These are phyloP conservation scores for Clarireedia monteithiana DNA, from an alignment of 2,329 filamentous ascomycete species.

Conservation along the genomic window DNA sequence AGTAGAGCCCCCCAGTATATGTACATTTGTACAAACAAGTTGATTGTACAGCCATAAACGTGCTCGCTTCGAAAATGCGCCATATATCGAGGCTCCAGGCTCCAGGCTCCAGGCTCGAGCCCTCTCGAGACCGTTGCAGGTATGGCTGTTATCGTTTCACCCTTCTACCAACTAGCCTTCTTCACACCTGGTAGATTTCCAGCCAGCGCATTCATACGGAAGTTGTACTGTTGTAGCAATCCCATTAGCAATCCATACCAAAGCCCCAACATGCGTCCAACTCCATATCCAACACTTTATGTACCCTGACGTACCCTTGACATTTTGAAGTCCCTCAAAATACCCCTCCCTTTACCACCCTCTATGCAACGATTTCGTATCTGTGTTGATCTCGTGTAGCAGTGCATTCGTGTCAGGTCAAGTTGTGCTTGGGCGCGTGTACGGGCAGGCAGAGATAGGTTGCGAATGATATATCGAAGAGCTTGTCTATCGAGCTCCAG, in stretches of 20 bases:
- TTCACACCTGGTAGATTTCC: constrained; percentile 86
- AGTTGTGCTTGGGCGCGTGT: constrained; percentile 88
- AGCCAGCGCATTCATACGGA: constrained; percentile 78
- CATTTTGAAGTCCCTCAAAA: constrained; percentile 91
- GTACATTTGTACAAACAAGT: not conserved
- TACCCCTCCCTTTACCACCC: constrained; percentile 81
- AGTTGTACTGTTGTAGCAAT: constrained; percentile 63
- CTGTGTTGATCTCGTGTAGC: constrained; percentile 88
- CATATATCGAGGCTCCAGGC: not conserved
- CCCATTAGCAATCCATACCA: not conserved
- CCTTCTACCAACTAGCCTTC: constrained; percentile 85
- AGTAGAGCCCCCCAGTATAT: not conserved
- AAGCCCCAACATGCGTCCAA: not conserved
- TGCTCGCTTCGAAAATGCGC: not conserved
- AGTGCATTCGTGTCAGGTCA: constrained; percentile 89
- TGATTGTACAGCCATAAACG: not conserved
- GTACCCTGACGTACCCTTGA: constrained; percentile 62
- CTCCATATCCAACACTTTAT: not conserved
- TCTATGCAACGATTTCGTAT: constrained; percentile 90
- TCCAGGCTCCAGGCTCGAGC: not conserved
- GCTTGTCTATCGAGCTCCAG: constrained; percentile 61
- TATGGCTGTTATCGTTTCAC: not conserved
- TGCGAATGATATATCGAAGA: constrained; percentile 85
- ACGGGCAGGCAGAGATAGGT: constrained; percentile 74
- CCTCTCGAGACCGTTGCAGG: not conserved